A percentile compares a stretch with the other conserved stretches of the same genome.
These are phyloP conservation scores for Yamadazyma sp. DNA, from an alignment of 1,139 yeast genomes.

Conservation along the genomic window DNA sequence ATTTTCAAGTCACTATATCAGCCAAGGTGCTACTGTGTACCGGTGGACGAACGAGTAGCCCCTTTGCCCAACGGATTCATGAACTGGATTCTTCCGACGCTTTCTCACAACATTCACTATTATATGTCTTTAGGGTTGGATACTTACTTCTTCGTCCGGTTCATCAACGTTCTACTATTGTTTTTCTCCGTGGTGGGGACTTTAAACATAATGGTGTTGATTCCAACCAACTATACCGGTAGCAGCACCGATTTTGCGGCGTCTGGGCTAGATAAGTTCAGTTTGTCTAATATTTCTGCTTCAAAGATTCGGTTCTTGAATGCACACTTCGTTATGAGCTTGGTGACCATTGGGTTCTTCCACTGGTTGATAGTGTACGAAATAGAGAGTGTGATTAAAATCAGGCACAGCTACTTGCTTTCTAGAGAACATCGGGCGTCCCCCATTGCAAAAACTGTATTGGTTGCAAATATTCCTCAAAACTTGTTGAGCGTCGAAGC, in stretches of 20 bases:
- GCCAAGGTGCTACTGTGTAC: slow-evolving; percentile 50
- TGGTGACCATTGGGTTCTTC: slow-evolving; percentile 52
- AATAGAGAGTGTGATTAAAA: slow-evolving; percentile 44
- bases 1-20: slow-evolving; percentile 54
- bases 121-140: slow-evolving; percentile 60
- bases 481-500: slow-evolving; percentile 26
- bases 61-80: slow-evolving; percentile 42
- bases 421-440: slow-evolving; percentile 25
- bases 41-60: slow-evolving; percentile 36
- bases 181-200: slow-evolving; percentile 52
- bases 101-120: slow-evolving; percentile 37
- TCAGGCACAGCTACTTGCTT: slow-evolving; percentile 39
- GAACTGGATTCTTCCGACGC: slow-evolving; percentile 49
- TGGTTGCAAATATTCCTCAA: slow-evolving; percentile 51
- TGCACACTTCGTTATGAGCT: slow-evolving; percentile 55
- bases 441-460: slow-evolving; percentile 38
- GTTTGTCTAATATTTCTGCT: slow-evolving; percentile 60
- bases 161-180: slow-evolving; percentile 44
- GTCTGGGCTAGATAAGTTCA: slow-evolving; percentile 56
- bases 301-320: slow-evolving; percentile 45
- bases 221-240: slow-evolving; percentile 59
- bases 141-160: slow-evolving; percentile 62
- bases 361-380: slow-evolving; percentile 55
- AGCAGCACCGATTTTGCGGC: slow-evolving; percentile 29
- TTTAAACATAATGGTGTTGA: slow-evolving; percentile 50